phyloP scores from a whole-genome alignment of 2,329 filamentous ascomycete genomes.

The Colletotrichum salicis region DNA sequence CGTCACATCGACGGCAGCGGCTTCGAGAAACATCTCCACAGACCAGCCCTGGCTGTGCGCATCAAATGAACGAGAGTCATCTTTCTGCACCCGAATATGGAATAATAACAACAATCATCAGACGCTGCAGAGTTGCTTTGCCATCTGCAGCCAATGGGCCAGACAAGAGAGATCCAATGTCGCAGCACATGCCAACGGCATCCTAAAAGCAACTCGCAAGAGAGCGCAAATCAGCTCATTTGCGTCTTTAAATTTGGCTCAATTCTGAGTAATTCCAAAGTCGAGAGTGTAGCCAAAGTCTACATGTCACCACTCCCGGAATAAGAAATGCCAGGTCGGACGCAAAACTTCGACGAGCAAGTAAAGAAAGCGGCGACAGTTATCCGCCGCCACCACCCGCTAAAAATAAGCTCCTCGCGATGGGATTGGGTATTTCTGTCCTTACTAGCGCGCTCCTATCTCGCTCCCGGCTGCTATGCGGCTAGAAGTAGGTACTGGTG shows the following conservation, averaged over 20 bases:
- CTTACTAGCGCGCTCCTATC: conserved; percentile 15
- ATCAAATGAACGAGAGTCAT: conserved; percentile 16
- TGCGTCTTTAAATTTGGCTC: neutral
- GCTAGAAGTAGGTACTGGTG: neutral
- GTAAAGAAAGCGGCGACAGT: conserved; percentile 24
- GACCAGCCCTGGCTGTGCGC: conserved; percentile 16
- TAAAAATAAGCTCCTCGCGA: conserved; percentile 28
- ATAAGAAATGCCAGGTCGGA: conserved; percentile 10
- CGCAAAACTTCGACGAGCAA: neutral
- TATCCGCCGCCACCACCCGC: conserved; percentile 27
- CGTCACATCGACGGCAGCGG: neutral
- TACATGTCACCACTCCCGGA: conserved; percentile 12
- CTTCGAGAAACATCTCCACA: conserved; percentile 25
- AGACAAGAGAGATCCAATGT: neutral
- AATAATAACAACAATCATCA: neutral
- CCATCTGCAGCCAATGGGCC: neutral
- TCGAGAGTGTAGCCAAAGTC: neutral
- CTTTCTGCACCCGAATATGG: conserved; percentile 8
- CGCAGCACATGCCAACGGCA: neutral
- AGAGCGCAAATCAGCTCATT: neutral
- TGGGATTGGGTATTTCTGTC: conserved; percentile 13
- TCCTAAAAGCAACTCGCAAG: neutral
- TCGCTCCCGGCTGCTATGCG: conserved; percentile 21
- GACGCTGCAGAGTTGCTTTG: neutral
- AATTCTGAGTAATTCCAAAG: neutral